Base-by-base conservation (phyloP, 225 moss, liverwort and hornwort species). In the Lunularia cruciata region DNA sequence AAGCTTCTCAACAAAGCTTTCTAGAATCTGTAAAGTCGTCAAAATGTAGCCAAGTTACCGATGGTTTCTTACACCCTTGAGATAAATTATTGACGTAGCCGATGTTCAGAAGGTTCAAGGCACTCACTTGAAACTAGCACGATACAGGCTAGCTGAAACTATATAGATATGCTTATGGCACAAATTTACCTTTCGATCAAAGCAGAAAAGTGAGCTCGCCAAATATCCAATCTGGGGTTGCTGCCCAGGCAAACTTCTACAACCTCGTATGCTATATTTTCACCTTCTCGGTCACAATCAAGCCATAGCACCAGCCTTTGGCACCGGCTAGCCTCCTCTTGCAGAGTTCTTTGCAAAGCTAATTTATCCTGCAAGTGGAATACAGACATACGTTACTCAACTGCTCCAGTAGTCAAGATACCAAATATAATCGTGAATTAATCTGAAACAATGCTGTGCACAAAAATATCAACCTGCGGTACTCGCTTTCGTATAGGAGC, bases 221-320 rank as follows among this genome's bases (percentile, higher is more conserved):
- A 98, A 65, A 98, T 84, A 55, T 93, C 90, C 56, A 98, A 83
- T 60, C 87, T 90, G 35, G 86, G 64, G 68, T 98, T 98, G 68
- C 87, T 90, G 51, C 83, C 63, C 59, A 60, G 74, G 81, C 96
- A 98, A 48, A 98, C 96, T 66, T 93, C 89, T 71, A 98, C 70
- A 66, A 93, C 96, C 81, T 98, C 93, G 56, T 82, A 93, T 36
- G 96, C 96, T 43, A 98, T 98, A 76, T 98, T 98, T 74, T 98
- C 96, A 79, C 96, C 96, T 85, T 98, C 96, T 60, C 96, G 89
- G 85, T 98, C 96, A 81, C 96, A 98, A 83, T 98, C 96, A 55
- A 98, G 74, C 96, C 96, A 98, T 57, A 98, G 79, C 65, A 98
- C 93, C 47, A 98, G 85, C 86, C 89, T 86, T 63, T 98, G 89